Conservation (phyloP, 1,284 basidiomycete species). For the Rhodotorula mucilaginosa region DNA sequence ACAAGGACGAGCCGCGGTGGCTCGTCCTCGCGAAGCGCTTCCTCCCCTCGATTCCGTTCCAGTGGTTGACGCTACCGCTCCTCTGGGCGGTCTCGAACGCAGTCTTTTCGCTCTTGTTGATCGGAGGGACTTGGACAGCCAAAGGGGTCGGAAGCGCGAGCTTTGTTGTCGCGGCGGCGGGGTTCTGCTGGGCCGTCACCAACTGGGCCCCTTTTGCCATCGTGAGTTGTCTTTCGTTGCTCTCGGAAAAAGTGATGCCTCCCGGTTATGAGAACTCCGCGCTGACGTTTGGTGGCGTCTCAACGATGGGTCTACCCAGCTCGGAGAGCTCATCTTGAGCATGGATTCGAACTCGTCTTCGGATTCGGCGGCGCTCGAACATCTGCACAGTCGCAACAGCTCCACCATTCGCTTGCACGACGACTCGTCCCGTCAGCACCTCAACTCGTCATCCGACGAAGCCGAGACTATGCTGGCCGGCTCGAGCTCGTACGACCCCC, state of each 20-base stretch:
- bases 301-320: constrained; percentile 1
- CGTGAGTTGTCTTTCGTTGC: constrained; percentile 7
- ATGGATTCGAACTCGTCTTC: constrained; percentile 7
- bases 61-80: constrained; percentile 59
- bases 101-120: constrained; percentile 64
- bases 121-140: constrained; percentile 51
- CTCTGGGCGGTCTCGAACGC: constrained; percentile 83
- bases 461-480: not conserved
- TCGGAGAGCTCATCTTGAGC: constrained; percentile 37
- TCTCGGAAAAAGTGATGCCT: no score
- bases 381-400: not conserved
- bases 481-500: not conserved
- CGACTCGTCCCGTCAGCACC: not conserved
- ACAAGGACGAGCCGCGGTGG: not conserved
- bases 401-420: not conserved
- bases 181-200: constrained; percentile 54
- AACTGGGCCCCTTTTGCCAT: constrained; percentile 42
- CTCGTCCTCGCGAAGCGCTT: not conserved
- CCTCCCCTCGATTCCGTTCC: constrained; percentile 38
- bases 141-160: constrained; percentile 51
- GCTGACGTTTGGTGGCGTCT: no score
- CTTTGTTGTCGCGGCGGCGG: constrained; percentile 52
- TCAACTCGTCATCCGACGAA: not conserved
- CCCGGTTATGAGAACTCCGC: no score
- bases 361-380: not conserved